phyloP scores from a whole-genome alignment of 805 yeast species.

The Jamesozyma rosinii region DNA sequence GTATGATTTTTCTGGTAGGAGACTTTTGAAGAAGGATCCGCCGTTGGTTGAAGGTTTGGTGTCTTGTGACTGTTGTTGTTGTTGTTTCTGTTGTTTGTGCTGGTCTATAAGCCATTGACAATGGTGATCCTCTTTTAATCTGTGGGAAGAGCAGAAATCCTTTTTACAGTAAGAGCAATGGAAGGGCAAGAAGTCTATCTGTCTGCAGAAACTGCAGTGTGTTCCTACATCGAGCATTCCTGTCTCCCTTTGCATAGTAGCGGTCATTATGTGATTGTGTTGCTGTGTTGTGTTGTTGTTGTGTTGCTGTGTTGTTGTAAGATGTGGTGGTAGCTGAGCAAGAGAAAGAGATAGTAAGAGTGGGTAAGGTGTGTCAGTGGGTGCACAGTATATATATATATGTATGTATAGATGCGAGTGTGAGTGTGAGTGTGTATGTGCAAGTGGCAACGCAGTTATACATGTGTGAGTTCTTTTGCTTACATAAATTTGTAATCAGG shows the following conservation, averaged over 20 bases:
- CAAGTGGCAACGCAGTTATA: too few relatives aligned
- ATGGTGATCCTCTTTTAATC: conserved; percentile 23
- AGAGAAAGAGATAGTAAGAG: too few relatives aligned
- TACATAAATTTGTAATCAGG: too few relatives aligned
- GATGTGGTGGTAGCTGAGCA: too few relatives aligned
- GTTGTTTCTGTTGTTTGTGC: neutral
- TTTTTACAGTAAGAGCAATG: conserved; percentile 24
- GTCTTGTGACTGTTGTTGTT: too few relatives aligned
- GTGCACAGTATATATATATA: too few relatives aligned
- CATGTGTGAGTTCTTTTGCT: too few relatives aligned
- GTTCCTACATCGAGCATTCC: conserved; percentile 32
- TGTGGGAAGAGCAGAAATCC: conserved; percentile 26
- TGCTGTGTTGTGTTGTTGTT: neutral
- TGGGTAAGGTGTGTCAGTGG: too few relatives aligned
- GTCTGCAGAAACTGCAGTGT: conserved; percentile 27
- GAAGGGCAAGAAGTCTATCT: conserved; percentile 29
- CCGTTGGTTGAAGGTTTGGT: too few relatives aligned
- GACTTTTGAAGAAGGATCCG: conserved; percentile 21
- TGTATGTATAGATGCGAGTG: too few relatives aligned
- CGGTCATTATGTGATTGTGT: neutral
- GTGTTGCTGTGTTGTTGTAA: neutral
- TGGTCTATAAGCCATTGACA: conserved; percentile 8
- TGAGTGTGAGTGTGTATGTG: too few relatives aligned
- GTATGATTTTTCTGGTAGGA: conserved; percentile 26
- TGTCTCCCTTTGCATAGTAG: conserved; percentile 11